These are phyloP conservation scores for Phyllosticta citribraziliensis DNA, from an alignment of 2,329 filamentous ascomycete genomes.

Conservation along the genomic window DNA sequence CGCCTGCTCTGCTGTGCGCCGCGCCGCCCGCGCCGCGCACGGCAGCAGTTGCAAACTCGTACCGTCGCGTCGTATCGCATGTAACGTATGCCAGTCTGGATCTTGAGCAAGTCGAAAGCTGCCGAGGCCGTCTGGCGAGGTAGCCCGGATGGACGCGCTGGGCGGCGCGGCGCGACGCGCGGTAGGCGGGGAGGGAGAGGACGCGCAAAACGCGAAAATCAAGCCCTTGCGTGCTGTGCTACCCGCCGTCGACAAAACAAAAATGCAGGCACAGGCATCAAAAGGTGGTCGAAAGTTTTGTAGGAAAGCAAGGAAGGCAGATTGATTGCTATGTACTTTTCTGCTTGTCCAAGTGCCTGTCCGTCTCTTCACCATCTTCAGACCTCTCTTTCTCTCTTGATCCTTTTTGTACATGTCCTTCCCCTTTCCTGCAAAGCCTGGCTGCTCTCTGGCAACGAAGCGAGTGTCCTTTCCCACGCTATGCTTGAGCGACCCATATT, in stretches of 20 bases:
- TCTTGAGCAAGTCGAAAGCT: too few relatives aligned
- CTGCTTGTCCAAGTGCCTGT: neutral
- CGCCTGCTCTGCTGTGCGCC: neutral
- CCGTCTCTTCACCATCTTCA: neutral
- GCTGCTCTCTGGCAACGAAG: neutral
- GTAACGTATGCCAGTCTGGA: neutral
- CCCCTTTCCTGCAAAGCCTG: neutral
- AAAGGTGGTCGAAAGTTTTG: neutral
- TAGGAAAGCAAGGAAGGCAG: neutral
- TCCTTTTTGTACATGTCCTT: neutral
- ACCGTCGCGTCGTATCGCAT: neutral
- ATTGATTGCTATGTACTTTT: neutral
- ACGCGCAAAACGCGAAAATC: too few relatives aligned
- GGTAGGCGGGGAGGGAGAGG: too few relatives aligned
- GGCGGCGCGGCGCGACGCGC: too few relatives aligned
- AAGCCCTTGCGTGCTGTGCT: too few relatives aligned
- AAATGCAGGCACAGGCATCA: too few relatives aligned
- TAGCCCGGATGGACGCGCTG: too few relatives aligned
- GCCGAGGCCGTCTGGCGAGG: too few relatives aligned
- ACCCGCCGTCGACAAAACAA: too few relatives aligned
- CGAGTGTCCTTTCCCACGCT: neutral
- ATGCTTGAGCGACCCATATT: neutral
- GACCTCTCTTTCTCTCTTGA: neutral
- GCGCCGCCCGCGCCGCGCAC: too few relatives aligned
- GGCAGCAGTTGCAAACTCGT: neutral